Percentiles rank a stretch among this genome's conserved stretches.
Conservation (phyloP, 768 basidiomycete species). For the Pholiota molesta region DNA sequence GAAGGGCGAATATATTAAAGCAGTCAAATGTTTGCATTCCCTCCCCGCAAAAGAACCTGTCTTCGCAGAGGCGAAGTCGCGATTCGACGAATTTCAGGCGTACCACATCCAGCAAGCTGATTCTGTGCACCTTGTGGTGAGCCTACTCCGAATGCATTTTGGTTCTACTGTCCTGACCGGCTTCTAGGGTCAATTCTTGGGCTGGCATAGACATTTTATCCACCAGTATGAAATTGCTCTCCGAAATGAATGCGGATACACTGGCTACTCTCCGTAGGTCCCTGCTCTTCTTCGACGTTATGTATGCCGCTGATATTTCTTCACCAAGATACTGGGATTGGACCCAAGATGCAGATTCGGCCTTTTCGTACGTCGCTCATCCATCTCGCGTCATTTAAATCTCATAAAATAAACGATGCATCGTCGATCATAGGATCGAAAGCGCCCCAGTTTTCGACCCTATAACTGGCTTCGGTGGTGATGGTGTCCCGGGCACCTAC, state of each 20-base stretch:
- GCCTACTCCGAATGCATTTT: too few relatives aligned
- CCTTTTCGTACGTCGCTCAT: constrained; percentile 8
- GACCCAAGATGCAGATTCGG: constrained; percentile 35
- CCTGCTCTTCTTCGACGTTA: neutral
- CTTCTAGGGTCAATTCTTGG: constrained; percentile 37
- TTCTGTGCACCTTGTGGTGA: constrained; percentile 33
- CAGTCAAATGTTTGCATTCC: constrained; percentile 30
- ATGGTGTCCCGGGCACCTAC: constrained; percentile 33
- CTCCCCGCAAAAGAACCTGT: constrained; percentile 25
- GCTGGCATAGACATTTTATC: constrained; percentile 39
- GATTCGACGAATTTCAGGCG: constrained; percentile 42
- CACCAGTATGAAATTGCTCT: constrained; percentile 35
- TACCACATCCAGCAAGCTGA: constrained; percentile 32
- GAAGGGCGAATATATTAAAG: constrained; percentile 30
- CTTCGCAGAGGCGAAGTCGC: constrained; percentile 23
- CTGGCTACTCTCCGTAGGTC: constrained; percentile 35
- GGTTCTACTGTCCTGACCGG: too few relatives aligned
- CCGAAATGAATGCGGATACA: constrained; percentile 37
- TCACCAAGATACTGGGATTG: constrained; percentile 42
- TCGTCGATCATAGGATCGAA: constrained; percentile 27
- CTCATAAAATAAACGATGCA: neutral
- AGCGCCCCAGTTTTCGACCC: constrained; percentile 39
- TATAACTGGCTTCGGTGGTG: constrained; percentile 39
- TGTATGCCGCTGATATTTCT: neutral
- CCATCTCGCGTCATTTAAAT: neutral